Evolutionary conservation across 208 protist species (phyloP).

Genomic region (Leptomonas pyrrhocoris): DNA sequence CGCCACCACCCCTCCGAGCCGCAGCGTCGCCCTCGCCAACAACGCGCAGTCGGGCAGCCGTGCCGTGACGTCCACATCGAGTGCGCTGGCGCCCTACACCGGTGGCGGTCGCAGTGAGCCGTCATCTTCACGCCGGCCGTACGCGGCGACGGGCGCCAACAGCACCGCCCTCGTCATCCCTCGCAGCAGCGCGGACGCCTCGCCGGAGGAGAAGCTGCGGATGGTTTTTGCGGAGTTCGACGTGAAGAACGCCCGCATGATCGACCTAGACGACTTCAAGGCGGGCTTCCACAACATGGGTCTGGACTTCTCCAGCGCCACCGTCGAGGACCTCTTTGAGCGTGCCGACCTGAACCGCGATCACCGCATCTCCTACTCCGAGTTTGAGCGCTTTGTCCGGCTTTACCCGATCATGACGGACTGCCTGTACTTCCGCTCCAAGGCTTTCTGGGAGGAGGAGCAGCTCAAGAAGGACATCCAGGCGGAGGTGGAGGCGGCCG

Average conservation of each 20-base stretch:
- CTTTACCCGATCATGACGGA: constrained; percentile 92
- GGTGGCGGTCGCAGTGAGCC: constrained; percentile 52
- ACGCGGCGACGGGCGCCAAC: constrained; percentile 12
- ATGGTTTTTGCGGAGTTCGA: constrained; percentile 91
- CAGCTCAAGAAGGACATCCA: constrained; percentile 85
- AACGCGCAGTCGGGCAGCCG: constrained; percentile 19
- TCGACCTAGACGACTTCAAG: constrained; percentile 85
- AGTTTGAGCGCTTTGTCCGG: constrained; percentile 90
- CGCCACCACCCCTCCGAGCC: constrained; percentile 23
- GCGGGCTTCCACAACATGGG: constrained; percentile 82
- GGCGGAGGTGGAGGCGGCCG: constrained; percentile 72
- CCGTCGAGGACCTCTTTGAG: constrained; percentile 90
- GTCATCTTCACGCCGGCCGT: constrained; percentile 44
- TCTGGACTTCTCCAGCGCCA: constrained; percentile 86
- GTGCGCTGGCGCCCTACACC: constrained; percentile 69
- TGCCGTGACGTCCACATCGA: constrained; percentile 31
- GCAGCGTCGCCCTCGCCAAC: constrained; percentile 18
- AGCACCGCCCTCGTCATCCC: constrained; percentile 65
- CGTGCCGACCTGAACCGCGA: constrained; percentile 86
- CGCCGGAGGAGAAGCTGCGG: constrained; percentile 88
- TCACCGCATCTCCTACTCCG: constrained; percentile 79
- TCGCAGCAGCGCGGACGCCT: constrained; percentile 52
- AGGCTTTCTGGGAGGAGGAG: constrained; percentile 93
- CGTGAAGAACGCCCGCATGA: constrained; percentile 69
- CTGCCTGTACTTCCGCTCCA: constrained; percentile 90